Evolutionary conservation across 192 early-diverging fungal species (phyloP).

Genomic region (Mortierella hygrophila): DNA sequence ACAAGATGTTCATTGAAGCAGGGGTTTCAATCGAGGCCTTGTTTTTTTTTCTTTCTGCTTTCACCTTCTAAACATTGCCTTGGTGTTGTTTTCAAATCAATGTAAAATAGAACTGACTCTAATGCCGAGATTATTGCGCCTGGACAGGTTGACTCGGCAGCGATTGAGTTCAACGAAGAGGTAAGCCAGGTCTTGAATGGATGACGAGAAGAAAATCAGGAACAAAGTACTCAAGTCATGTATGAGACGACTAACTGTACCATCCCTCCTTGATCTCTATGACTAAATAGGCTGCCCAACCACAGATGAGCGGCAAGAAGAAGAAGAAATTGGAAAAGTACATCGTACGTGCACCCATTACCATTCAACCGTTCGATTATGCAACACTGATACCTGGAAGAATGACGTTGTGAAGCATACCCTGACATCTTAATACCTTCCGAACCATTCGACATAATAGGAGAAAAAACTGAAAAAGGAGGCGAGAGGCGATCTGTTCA

Average conservation of each 20-base stretch:
- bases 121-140: constrained; percentile 51
- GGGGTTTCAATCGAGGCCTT: too few relatives aligned
- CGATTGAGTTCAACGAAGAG: constrained; percentile 36
- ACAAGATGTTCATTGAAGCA: not conserved
- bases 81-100: not conserved
- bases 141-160: constrained; percentile 20
- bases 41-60: not conserved
- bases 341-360: constrained; percentile 64
- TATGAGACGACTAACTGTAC: not conserved
- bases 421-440: not conserved
- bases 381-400: not conserved
- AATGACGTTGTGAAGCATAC: too few relatives aligned
- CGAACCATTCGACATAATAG: constrained; percentile 31
- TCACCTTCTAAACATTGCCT: too few relatives aligned
- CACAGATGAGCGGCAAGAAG: constrained; percentile 76
- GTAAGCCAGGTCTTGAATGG: not conserved
- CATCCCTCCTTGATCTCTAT: not conserved
- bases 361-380: not conserved
- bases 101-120: constrained; percentile 26
- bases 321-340: constrained; percentile 84
- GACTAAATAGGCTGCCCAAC: constrained; percentile 29
- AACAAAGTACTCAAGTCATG: not conserved
- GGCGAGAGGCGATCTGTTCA: constrained; percentile 73
- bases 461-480: constrained; percentile 89
- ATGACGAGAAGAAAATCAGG: not conserved